Percentiles rank a stretch among this genome's conserved stretches.
Conservation (phyloP, 2,329 filamentous ascomycete genomes). For the Pseudogymnoascus sp. region DNA sequence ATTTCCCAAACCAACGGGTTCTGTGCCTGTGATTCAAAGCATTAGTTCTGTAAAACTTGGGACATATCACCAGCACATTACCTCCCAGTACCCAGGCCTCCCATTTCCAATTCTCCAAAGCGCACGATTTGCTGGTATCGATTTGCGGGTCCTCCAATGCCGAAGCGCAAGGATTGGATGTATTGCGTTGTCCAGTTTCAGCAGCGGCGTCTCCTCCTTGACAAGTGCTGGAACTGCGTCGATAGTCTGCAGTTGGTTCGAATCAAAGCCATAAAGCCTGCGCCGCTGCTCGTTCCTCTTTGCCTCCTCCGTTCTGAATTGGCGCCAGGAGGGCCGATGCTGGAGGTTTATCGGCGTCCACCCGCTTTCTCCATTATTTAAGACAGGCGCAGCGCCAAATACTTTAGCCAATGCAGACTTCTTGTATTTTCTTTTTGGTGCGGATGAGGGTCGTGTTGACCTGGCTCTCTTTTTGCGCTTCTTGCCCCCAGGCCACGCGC, state of each 20-base stretch:
- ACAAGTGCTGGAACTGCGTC: neutral
- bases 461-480: neutral
- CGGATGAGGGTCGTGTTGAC: neutral
- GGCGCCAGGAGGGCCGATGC: neutral
- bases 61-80: neutral
- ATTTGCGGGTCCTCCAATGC: neutral
- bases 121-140: neutral
- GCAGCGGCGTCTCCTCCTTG: neutral
- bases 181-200: neutral
- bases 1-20: slow-evolving; percentile 10
- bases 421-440: neutral
- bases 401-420: slow-evolving; percentile 1
- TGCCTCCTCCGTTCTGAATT: slow-evolving; percentile 5
- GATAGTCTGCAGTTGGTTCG: slow-evolving; percentile 1
- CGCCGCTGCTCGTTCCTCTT: neutral
- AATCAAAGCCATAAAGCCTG: neutral
- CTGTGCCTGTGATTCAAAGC: neutral
- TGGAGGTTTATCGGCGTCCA: slow-evolving; percentile 1
- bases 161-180: neutral
- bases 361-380: neutral
- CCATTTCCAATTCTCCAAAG: slow-evolving; percentile 3
- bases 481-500: neutral
- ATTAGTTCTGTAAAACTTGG: neutral
- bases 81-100: slow-evolving; percentile 1
- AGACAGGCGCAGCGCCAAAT: neutral